These are phyloP conservation scores for Salix exigua DNA, from an alignment of 345 rosid genomes.

Conservation along the genomic window DNA sequence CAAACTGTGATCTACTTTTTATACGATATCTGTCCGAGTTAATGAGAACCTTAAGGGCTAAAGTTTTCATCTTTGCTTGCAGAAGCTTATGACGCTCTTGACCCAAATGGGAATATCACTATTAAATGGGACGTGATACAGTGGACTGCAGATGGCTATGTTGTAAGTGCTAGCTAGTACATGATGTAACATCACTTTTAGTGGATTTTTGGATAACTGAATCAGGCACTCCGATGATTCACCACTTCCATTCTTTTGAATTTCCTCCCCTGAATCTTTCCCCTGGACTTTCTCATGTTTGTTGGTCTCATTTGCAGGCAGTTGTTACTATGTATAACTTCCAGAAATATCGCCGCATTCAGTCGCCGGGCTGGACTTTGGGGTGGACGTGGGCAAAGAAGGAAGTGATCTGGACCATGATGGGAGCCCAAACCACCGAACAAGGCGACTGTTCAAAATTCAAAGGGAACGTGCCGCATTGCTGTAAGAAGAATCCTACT, in stretches of 20 bases:
- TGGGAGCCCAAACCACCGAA: constrained; percentile 30
- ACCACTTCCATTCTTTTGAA: not conserved
- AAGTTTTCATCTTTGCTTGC: constrained; percentile 9
- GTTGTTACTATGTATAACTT: constrained; percentile 32
- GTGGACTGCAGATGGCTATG: constrained; percentile 43
- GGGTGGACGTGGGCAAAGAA: constrained; percentile 34
- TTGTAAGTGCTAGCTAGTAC: constrained; percentile 15
- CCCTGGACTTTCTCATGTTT: not conserved
- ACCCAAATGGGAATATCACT: constrained; percentile 44
- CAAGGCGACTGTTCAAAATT: constrained; percentile 31
- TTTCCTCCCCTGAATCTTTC: not conserved
- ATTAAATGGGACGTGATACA: constrained; percentile 45
- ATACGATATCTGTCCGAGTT: not conserved
- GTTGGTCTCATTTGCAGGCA: constrained; percentile 12
- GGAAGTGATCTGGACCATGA: constrained; percentile 33
- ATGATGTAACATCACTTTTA: not conserved
- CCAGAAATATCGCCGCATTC: constrained; percentile 33
- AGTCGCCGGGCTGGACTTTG: constrained; percentile 32
- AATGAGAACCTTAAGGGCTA: not conserved
- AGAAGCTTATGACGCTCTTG: constrained; percentile 46
- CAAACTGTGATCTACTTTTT: constrained; percentile 1
- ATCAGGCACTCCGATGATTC: not conserved
- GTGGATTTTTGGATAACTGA: not conserved
- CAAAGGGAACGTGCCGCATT: constrained; percentile 30
- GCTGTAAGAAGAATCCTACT: constrained; percentile 28